These are phyloP conservation scores for Jatropha multifida DNA, from an alignment of 441 rosid species.

Conservation along the genomic window DNA sequence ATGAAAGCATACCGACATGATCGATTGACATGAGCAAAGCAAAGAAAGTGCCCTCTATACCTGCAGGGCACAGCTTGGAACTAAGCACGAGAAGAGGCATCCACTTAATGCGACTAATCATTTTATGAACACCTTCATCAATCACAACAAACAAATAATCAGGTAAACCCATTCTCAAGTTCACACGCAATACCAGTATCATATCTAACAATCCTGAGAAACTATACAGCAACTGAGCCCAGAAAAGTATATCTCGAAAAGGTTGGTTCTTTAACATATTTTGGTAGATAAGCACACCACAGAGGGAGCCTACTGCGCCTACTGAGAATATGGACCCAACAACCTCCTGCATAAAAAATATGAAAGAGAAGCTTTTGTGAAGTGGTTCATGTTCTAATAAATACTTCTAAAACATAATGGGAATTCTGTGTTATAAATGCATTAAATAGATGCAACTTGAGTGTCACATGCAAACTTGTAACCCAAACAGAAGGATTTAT, in stretches of 20 bases:
- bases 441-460: neutral
- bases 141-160: slow-evolving; percentile 65
- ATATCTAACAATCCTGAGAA: slow-evolving; percentile 69
- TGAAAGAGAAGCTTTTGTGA: neutral
- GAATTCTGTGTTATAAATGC: neutral
- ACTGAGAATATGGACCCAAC: slow-evolving; percentile 64
- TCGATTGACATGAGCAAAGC: slow-evolving; percentile 78
- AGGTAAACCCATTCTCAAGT: slow-evolving; percentile 57
- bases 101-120: slow-evolving; percentile 69
- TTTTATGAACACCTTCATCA: slow-evolving; percentile 50
- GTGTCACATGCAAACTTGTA: neutral
- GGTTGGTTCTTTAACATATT: slow-evolving; percentile 52
- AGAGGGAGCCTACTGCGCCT: slow-evolving; percentile 66
- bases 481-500: neutral
- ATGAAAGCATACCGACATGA: slow-evolving; percentile 58
- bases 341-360: slow-evolving; percentile 43
- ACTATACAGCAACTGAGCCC: slow-evolving; percentile 60
- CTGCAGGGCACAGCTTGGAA: slow-evolving; percentile 74
- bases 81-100: slow-evolving; percentile 75
- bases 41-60: slow-evolving; percentile 75
- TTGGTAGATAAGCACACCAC: slow-evolving; percentile 62
- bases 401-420: neutral
- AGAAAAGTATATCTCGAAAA: slow-evolving; percentile 52
- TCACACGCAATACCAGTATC: slow-evolving; percentile 56
- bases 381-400: neutral